A percentile compares a stretch with the other conserved stretches of the same genome.
phyloP scores from a whole-genome alignment of 2,329 filamentous ascomycete species.

The Phialophora expanda region DNA sequence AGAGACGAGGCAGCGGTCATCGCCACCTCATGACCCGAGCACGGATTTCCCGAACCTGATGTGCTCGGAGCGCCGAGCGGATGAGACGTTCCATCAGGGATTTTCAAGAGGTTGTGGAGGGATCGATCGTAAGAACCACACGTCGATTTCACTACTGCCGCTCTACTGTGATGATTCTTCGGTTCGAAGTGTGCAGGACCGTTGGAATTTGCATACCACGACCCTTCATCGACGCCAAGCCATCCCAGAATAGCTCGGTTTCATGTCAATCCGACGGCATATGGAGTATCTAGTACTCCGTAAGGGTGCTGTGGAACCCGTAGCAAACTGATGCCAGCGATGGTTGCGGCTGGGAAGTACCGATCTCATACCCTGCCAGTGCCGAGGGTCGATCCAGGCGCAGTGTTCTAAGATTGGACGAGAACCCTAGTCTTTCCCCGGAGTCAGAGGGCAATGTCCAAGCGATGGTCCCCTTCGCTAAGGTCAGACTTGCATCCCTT shows the following conservation, averaged over 20 bases:
- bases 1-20: slow-evolving; percentile 1
- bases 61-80: too few species aligned
- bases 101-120: not conserved
- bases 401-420: not conserved
- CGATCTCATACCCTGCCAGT: not conserved
- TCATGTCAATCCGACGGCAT: not conserved
- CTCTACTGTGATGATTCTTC: too few species aligned
- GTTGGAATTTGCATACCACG: not conserved
- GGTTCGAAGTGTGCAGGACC: too few species aligned
- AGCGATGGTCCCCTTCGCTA: not conserved
- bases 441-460: not conserved
- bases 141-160: not conserved
- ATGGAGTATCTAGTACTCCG: too few species aligned
- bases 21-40: not conserved
- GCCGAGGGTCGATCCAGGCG: slow-evolving; percentile 1
- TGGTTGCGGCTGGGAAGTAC: not conserved
- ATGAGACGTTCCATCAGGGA: not conserved
- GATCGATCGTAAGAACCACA: not conserved
- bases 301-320: too few species aligned
- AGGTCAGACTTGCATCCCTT: not conserved
- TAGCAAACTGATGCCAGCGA: not conserved
- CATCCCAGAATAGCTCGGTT: not conserved
- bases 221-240: not conserved
- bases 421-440: not conserved
- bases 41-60: not conserved